A percentile compares a stretch with the other conserved stretches of the same genome.
These are phyloP conservation scores for Lentinula aciculospora DNA, from an alignment of 768 basidiomycete genomes.

Conservation along the genomic window DNA sequence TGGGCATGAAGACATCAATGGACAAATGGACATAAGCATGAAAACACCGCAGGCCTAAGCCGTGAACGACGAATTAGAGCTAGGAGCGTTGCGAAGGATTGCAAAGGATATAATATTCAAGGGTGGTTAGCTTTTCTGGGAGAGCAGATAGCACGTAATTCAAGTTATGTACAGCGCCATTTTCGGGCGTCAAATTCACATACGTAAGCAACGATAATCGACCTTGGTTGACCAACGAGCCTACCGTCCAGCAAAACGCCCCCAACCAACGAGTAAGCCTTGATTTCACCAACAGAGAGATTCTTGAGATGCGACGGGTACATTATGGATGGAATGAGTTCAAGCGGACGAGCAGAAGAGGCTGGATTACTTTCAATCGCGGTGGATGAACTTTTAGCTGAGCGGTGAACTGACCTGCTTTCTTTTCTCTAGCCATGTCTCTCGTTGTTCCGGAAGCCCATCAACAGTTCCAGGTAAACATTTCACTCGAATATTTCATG, in stretches of 20 bases:
- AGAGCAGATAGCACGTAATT: no score
- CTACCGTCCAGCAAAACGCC: neutral
- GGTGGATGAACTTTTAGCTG: constrained; percentile 13
- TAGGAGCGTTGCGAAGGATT: no score
- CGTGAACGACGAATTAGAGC: no score
- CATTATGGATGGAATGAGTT: neutral
- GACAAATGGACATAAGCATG: no score
- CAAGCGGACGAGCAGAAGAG: neutral
- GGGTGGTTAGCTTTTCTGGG: no score
- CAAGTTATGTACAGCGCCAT: neutral
- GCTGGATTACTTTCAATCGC: constrained; percentile 8
- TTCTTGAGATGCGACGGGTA: neutral
- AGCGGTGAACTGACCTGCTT: constrained; percentile 10
- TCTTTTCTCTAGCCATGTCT: constrained; percentile 60
- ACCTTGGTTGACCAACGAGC: neutral
- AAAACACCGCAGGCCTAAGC: no score
- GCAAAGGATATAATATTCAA: no score
- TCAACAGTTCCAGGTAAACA: constrained; percentile 85
- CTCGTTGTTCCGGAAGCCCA: constrained; percentile 95
- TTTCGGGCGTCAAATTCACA: neutral
- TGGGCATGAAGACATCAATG: neutral
- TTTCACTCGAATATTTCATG: neutral
- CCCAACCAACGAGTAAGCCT: neutral
- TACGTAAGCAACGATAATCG: neutral
- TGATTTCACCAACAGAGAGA: neutral